Evolutionary conservation across 1,139 yeast genomes (phyloP), one percentile per base, ranked within the genome.

Genomic region (Debaryomyces sp.): DNA sequence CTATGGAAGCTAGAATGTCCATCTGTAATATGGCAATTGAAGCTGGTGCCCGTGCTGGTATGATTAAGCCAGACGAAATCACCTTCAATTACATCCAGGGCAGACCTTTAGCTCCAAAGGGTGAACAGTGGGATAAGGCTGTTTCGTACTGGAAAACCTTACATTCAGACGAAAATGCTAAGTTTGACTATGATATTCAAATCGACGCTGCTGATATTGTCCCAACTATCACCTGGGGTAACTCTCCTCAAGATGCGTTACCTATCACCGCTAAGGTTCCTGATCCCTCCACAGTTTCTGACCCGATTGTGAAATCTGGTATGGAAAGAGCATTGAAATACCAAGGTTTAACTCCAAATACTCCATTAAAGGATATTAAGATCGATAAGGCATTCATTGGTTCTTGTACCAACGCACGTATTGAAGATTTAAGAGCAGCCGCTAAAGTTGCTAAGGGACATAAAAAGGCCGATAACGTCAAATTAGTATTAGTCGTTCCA

Each of bases 1-100:
- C 96, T 32, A 90, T 94, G 94, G 99, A 94, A 73, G 97, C 98
- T n/a, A 84, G 99, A 73, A 94, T 94, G 99, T 91, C 98, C 45
- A 94, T 94, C 75, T 94, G 99, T 80, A 94, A 94, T 69, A 94
- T 94, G 99, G 85, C 97, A 41, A 92, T 94, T 61, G 99, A 94
- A 75, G 99, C 87, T 50, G 99, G 99, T 73, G 99, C 99, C 26
- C 87, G 99, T 74, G 99, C 99, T 22, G 99, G 99, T 73, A 90
- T 94, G 97, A 92, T 94, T 64, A 89, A 87, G 55, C 99, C 99
- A 10, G 99, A 94, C 67, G 87, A 91, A 56, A 84, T 70, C 49
- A 92, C 98, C 22, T 89, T 87, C 63, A 85, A 87, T 48, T 94
- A 94, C 71, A 79, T 94, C 60, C 85, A 92, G 73, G 96, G 96